phyloP scores from a whole-genome alignment of 495 filamentous ascomycete genomes.

The Neurospora sp. region DNA sequence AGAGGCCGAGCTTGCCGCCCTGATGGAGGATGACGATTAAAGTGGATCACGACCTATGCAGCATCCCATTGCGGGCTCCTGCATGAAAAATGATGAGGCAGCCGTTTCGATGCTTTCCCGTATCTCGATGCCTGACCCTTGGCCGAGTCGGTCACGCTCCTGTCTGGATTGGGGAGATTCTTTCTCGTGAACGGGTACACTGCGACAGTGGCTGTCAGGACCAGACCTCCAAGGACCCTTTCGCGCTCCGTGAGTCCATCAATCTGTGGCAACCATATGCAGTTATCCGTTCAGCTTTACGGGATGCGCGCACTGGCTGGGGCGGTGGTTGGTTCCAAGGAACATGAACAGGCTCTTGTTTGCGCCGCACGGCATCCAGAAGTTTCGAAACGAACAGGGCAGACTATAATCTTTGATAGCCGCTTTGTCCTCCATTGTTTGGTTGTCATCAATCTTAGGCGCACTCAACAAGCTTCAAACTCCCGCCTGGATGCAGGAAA shows the following conservation, averaged over 20 bases:
- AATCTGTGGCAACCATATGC: neutral
- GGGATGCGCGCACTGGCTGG: neutral
- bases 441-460: neutral
- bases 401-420: neutral
- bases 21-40: conserved; percentile 65
- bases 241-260: neutral
- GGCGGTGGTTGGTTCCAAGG: neutral
- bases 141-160: neutral
- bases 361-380: neutral
- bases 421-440: neutral
- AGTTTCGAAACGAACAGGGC: neutral
- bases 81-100: neutral
- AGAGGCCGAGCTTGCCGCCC: conserved; percentile 74
- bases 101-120: neutral
- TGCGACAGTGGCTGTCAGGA: neutral
- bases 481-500: neutral
- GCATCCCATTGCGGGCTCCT: neutral
- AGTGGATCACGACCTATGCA: neutral
- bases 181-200: neutral
- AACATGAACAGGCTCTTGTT: neutral
- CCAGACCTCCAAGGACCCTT: neutral
- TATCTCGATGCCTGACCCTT: neutral
- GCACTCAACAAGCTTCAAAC: neutral
- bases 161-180: neutral
- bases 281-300: neutral